phyloP scores from a whole-genome alignment of 257 asterid genomes.

The Gentiana macrophylla region DNA sequence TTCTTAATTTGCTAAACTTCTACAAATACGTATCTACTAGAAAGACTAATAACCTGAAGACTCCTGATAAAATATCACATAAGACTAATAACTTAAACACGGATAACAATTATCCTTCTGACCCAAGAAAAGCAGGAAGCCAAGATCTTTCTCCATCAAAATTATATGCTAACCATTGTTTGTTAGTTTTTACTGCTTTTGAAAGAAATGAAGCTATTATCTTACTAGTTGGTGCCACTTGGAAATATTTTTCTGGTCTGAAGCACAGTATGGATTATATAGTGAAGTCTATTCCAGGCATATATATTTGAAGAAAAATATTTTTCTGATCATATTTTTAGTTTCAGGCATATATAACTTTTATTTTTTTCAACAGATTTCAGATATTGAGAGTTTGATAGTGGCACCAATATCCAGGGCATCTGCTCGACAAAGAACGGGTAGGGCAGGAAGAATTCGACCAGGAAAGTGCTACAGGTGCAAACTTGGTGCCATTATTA shows the following conservation, averaged over 20 bases:
- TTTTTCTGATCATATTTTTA: too few relatives aligned
- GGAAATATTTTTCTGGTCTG: neutral
- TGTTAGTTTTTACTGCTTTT: neutral
- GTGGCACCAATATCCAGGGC: slow-evolving; percentile 96
- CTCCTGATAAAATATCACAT: too few relatives aligned
- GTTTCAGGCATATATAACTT: neutral
- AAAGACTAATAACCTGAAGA: too few relatives aligned
- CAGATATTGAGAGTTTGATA: slow-evolving; percentile 80
- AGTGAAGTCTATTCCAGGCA: neutral
- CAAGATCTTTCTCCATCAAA: too few relatives aligned
- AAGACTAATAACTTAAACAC: too few relatives aligned
- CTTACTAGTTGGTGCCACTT: neutral
- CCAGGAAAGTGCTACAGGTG: slow-evolving; percentile 99
- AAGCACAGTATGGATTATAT: neutral
- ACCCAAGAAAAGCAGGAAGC: too few relatives aligned
- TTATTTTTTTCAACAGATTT: slow-evolving; percentile 37
- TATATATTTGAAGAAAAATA: too few relatives aligned
- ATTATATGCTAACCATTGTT: neutral
- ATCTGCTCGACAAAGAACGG: slow-evolving; percentile 95
- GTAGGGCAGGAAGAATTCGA: slow-evolving; percentile 96
- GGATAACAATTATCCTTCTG: too few relatives aligned
- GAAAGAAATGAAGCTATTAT: neutral
- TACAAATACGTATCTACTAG: too few relatives aligned
- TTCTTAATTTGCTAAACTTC: too few relatives aligned
- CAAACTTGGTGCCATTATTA: neutral